phyloP scores from a whole-genome alignment of 2,329 filamentous ascomycete species.

The Monilinia fructicola region DNA sequence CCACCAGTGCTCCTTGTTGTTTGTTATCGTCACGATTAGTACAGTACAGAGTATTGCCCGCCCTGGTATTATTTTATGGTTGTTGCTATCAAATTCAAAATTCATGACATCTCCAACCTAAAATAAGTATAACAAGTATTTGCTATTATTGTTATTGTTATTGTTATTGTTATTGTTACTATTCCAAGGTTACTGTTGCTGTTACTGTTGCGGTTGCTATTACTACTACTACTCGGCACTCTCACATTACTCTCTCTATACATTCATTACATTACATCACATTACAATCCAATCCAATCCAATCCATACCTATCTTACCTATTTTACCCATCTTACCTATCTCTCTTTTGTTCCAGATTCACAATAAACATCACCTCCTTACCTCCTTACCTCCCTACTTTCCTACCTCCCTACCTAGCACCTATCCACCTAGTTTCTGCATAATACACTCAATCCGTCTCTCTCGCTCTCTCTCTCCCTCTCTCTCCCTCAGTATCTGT shows the following conservation, averaged over 20 bases:
- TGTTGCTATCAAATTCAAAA: neutral
- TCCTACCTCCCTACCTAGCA: neutral
- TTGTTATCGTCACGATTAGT: neutral
- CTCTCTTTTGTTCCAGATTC: neutral
- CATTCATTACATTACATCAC: no score
- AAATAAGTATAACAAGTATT: slow-evolving; percentile 2
- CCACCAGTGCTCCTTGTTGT: no score
- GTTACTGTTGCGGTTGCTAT: no score
- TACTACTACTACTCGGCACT: neutral
- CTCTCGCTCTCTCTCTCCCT: neutral
- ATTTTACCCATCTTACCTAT: no score
- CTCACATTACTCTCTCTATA: neutral
- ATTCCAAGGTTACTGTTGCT: no score
- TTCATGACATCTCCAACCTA: slow-evolving; percentile 7
- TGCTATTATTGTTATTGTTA: neutral
- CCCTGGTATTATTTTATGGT: no score
- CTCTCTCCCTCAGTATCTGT: neutral
- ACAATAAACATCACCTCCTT: slow-evolving; percentile 4
- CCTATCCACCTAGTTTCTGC: neutral
- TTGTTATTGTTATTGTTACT: no score
- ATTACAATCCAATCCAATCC: neutral
- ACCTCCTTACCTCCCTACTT: neutral
- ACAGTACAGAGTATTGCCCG: no score
- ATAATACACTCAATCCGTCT: neutral
- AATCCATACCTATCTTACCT: no score